Conservation (phyloP, 83 land plant species). For the Picea mariana region DNA sequence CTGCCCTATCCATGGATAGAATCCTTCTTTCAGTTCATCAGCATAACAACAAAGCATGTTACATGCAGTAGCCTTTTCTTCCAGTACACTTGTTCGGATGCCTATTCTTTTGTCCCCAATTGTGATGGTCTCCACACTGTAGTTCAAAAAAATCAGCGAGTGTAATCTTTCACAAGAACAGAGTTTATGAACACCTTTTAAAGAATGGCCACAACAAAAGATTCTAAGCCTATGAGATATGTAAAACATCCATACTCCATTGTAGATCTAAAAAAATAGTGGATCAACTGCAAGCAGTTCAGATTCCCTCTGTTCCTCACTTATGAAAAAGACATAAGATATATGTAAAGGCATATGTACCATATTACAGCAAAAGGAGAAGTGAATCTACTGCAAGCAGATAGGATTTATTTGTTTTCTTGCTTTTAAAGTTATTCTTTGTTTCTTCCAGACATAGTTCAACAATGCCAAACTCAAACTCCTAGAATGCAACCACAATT, state of each 20-base stretch:
- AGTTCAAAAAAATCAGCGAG: not conserved
- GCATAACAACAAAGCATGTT: slow-evolving; percentile 57
- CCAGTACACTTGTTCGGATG: slow-evolving; percentile 45
- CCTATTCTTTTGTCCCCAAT: slow-evolving; percentile 55
- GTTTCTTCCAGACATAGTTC: too few relatives aligned
- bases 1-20: slow-evolving; percentile 55
- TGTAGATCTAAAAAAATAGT: not conserved
- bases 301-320: not conserved
- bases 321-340: not conserved
- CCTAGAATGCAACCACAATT: not conserved
- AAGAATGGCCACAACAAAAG: not conserved
- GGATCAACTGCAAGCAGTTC: slow-evolving; percentile 1
- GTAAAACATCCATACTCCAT: too few relatives aligned
- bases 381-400: not conserved
- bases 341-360: too few relatives aligned
- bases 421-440: not conserved
- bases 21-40: slow-evolving; percentile 50
- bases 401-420: not conserved
- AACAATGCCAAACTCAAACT: not conserved
- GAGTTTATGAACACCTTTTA: not conserved
- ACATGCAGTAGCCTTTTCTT: slow-evolving; percentile 53
- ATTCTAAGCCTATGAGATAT: too few relatives aligned
- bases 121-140: slow-evolving; percentile 47
- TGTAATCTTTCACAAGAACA: not conserved
- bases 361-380: too few relatives aligned